Conservation (phyloP, 2,329 filamentous ascomycete genomes). For the Zymoseptoria tritici region DNA sequence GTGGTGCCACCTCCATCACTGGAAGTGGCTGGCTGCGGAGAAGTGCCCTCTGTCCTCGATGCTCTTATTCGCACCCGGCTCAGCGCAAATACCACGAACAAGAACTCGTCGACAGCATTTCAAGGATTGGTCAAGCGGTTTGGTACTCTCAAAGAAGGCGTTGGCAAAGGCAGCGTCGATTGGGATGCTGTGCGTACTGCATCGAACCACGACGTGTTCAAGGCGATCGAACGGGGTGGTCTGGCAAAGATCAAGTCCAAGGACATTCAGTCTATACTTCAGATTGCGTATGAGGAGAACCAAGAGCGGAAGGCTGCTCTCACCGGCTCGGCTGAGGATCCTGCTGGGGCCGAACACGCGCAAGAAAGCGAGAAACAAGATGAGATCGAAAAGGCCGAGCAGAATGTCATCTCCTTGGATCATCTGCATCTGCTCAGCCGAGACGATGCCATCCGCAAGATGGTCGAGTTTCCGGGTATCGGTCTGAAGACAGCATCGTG, state of each 20-base stretch:
- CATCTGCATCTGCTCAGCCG: constrained; percentile 50
- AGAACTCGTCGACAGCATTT: constrained; percentile 60
- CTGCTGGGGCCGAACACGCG: constrained; percentile 38
- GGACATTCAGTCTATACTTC: constrained; percentile 65
- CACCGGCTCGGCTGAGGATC: constrained; percentile 28
- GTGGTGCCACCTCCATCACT: constrained; percentile 62
- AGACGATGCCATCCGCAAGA: constrained; percentile 50
- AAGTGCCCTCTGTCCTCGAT: constrained; percentile 58
- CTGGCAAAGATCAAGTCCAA: constrained; percentile 63
- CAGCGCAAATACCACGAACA: constrained; percentile 52
- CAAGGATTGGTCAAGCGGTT: constrained; percentile 57
- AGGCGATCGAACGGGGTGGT: constrained; percentile 64
- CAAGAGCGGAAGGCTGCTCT: constrained; percentile 48
- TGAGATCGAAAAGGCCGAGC: constrained; percentile 51
- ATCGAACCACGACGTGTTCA: constrained; percentile 52
- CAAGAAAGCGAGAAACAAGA: constrained; percentile 46
- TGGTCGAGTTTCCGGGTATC: constrained; percentile 55
- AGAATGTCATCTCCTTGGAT: constrained; percentile 57
- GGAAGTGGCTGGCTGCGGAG: constrained; percentile 62
- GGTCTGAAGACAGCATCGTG: constrained; percentile 61
- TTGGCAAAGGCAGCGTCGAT: constrained; percentile 64
- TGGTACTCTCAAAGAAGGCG: constrained; percentile 53
- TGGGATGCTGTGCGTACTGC: constrained; percentile 64
- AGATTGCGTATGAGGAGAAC: constrained; percentile 65
- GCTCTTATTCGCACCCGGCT: constrained; percentile 56